Base-by-base conservation (phyloP, 371 early-diverging fungal species). In the Actinomortierella ambigua region DNA sequence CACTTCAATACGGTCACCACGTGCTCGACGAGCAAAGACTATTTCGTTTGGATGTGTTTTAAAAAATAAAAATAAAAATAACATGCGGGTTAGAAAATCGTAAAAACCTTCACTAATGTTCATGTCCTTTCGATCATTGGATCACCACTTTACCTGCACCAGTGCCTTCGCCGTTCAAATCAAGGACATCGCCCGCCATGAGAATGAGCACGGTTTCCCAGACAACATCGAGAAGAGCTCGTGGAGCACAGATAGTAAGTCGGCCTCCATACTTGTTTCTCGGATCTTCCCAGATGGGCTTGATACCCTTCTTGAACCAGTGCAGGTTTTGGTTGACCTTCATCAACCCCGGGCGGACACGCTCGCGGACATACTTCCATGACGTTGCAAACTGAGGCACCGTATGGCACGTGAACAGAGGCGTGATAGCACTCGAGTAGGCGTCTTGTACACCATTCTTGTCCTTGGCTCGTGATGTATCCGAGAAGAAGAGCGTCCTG, bases 271-370 rank as follows among this genome's bases (percentile, higher is more conserved):
- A 59, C 59, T 77, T 61, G 63, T 86, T 86, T 27, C 61, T 68
- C n/a, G 68, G 69, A 50, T 86, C 86, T 61, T 86, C 86, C 86
- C 86, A 86, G 81, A 84, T 81, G 39, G 86, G 86, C 42, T 81
- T 77, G 39, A 86, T 77, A 2, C 81, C 83, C 52, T 82, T 63
- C 39, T 77, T 62, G 66, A 86, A 86, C 63, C 83, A 86, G 44
- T 82, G 84, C 40, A 86, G 46, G 42, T 82, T 86, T 39, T 83
- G 85, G 55, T 83, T 80, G 46, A 71, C 58, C 22, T 60, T 50
- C 69, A 84, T 68, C 39, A 77, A 77, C 0, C 81, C 79, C 3
- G 82, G 82, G 8, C 75, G 69, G 8, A 70, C 75, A 11, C 61
- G 61, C 51, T 78, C 69, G 56, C 82, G 81, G 24, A 77, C 77